These are phyloP conservation scores for Arthrocladium fulminans DNA, from an alignment of 2,329 filamentous ascomycete species.

Conservation along the genomic window DNA sequence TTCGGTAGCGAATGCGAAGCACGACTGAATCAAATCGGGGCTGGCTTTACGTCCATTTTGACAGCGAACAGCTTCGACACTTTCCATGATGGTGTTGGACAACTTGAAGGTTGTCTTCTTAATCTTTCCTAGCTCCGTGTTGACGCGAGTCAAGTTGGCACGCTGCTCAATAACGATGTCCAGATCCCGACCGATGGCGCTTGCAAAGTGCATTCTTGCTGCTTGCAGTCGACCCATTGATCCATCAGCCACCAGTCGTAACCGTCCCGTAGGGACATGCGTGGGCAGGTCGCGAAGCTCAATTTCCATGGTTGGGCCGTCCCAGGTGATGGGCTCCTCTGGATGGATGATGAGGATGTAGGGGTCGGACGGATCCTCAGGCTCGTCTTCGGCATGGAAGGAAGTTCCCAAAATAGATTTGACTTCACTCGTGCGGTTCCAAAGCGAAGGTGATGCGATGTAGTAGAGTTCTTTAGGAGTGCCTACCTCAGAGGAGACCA, in stretches of 20 bases:
- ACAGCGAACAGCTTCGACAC: slow-evolving; percentile 81
- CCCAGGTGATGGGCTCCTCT: slow-evolving; percentile 71
- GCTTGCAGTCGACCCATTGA: slow-evolving; percentile 68
- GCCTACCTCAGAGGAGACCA: slow-evolving; percentile 58
- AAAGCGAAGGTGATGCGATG: slow-evolving; percentile 73
- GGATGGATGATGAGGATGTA: slow-evolving; percentile 81
- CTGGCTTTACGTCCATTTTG: slow-evolving; percentile 79
- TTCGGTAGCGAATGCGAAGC: slow-evolving; percentile 97
- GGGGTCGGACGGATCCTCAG: slow-evolving; percentile 67
- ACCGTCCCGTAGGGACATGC: slow-evolving; percentile 76
- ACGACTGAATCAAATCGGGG: slow-evolving; percentile 93
- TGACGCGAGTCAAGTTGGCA: slow-evolving; percentile 87
- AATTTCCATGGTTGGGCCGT: slow-evolving; percentile 64
- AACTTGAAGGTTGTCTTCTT: slow-evolving; percentile 93
- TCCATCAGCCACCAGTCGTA: slow-evolving; percentile 81
- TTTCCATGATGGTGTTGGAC: slow-evolving; percentile 98
- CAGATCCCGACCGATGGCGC: slow-evolving; percentile 72
- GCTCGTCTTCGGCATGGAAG: slow-evolving; percentile 58
- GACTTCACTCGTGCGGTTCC: slow-evolving; percentile 68
- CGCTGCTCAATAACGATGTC: slow-evolving; percentile 86
- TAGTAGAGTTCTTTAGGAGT: slow-evolving; percentile 71
- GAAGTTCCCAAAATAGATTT: slow-evolving; percentile 75
- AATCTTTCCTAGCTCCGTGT: slow-evolving; percentile 82
- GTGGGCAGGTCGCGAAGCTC: slow-evolving; percentile 67
- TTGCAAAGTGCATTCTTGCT: slow-evolving; percentile 68